Conservation (phyloP, 805 yeast genomes). For the Teunomyces panamensis region DNA sequence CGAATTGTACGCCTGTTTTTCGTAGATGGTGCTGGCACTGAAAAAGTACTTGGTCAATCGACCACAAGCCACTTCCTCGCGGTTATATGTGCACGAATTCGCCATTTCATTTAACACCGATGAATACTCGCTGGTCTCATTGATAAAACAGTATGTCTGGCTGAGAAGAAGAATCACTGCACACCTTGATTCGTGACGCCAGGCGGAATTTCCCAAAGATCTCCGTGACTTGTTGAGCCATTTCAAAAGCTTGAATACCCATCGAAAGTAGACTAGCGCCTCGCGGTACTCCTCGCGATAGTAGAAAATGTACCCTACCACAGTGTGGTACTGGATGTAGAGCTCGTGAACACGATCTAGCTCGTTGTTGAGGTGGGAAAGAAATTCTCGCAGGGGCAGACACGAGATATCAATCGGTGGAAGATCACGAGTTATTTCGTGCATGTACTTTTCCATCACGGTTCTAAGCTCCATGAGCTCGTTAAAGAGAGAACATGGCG, state of each 20-base stretch:
- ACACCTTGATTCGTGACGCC: neutral
- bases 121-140: neutral
- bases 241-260: conserved; percentile 16
- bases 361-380: neutral
- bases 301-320: conserved; percentile 17
- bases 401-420: conserved; percentile 16
- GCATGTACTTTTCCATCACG: conserved; percentile 6
- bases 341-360: neutral
- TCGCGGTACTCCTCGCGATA: conserved; percentile 13
- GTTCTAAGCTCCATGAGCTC: conserved; percentile 6
- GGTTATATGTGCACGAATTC: neutral
- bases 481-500: conserved; percentile 14
- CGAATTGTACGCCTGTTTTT: conserved; percentile 13
- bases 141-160: conserved; percentile 3
- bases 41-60: conserved; percentile 11
- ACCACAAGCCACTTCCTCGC: neutral
- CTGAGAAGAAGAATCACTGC: neutral
- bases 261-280: conserved; percentile 15
- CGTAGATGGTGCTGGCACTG: conserved; percentile 20
- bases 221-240: neutral
- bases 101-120: neutral
- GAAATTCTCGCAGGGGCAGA: conserved; percentile 10
- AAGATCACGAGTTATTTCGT: conserved; percentile 4
- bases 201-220: neutral
- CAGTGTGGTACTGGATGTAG: conserved; percentile 14